Conservation (phyloP, 2,329 filamentous ascomycete species). For the Harringtonia aguacate region DNA sequence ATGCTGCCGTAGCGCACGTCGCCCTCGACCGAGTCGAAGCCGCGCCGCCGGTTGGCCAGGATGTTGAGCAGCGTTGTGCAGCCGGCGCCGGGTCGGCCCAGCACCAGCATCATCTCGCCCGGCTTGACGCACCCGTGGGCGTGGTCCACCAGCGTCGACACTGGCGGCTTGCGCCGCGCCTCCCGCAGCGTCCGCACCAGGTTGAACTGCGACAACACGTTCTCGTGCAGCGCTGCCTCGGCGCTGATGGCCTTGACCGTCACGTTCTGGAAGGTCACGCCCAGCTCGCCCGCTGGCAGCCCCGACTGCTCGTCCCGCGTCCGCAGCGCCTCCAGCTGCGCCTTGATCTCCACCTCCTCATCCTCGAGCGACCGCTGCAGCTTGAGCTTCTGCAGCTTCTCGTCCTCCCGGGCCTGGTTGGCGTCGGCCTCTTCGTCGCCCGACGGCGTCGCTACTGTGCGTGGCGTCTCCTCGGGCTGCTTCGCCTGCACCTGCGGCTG, state of each 20-base stretch:
- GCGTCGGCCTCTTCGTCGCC: no score
- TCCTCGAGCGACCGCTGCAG: background rate
- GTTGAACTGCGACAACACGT: conserved; percentile 49
- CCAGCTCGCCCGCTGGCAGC: conserved; percentile 25
- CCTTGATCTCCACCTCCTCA: background rate
- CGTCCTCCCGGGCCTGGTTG: no score
- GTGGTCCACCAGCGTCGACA: conserved; percentile 54
- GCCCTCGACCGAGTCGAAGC: conserved; percentile 54
- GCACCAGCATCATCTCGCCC: conserved; percentile 46
- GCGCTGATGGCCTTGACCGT: conserved; percentile 51
- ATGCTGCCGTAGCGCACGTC: conserved; percentile 51
- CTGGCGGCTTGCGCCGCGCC: conserved; percentile 40
- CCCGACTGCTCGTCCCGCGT: conserved; percentile 1
- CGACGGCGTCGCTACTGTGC: no score
- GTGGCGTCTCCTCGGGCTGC: no score
- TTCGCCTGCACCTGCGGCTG: no score
- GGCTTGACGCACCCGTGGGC: conserved; percentile 44
- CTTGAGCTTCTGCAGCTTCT: no score
- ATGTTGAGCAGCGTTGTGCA: conserved; percentile 48
- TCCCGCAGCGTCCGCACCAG: conserved; percentile 42
- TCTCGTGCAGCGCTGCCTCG: conserved; percentile 54
- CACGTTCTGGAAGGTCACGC: conserved; percentile 54
- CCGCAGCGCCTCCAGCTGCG: background rate
- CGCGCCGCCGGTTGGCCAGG: conserved; percentile 58
- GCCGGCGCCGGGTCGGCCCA: conserved; percentile 46